Evolutionary conservation across 2,329 filamentous ascomycete genomes (phyloP).

Genomic region (Fusarium coffeatum): DNA sequence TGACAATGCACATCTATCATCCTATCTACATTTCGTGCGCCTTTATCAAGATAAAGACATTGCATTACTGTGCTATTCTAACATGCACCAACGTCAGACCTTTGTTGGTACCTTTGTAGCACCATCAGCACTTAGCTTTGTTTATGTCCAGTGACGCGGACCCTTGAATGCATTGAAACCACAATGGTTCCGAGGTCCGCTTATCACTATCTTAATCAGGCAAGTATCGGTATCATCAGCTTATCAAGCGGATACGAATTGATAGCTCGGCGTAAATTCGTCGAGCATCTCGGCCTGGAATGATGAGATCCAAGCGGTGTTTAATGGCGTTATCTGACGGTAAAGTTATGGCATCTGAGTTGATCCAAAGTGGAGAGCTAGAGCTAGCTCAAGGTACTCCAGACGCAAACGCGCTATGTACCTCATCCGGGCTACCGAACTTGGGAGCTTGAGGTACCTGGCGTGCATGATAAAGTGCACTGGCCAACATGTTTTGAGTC

Average conservation of each 20-base stretch:
- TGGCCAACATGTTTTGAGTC: slow-evolving; percentile 6
- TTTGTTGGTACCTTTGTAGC: background rate
- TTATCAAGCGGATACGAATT: slow-evolving; percentile 19
- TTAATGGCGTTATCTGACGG: slow-evolving; percentile 47
- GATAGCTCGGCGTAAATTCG: slow-evolving; percentile 5
- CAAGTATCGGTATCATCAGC: slow-evolving; percentile 5
- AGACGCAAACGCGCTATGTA: slow-evolving; percentile 26
- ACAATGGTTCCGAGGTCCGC: slow-evolving; percentile 20
- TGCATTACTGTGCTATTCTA: background rate
- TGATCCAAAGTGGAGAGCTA: slow-evolving; percentile 31
- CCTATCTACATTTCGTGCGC: background rate
- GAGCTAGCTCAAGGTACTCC: slow-evolving; percentile 16
- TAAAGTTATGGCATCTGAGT: slow-evolving; percentile 38
- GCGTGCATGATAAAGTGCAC: slow-evolving; percentile 26
- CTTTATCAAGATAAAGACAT: background rate
- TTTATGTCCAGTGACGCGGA: slow-evolving; percentile 1
- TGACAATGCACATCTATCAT: background rate
- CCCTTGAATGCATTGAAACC: slow-evolving; percentile 11
- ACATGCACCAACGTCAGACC: background rate
- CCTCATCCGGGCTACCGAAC: slow-evolving; percentile 25
- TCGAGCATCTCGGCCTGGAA: slow-evolving; percentile 29
- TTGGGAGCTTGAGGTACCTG: slow-evolving; percentile 21
- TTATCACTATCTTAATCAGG: slow-evolving; percentile 14
- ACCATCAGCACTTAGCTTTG: slow-evolving; percentile 9
- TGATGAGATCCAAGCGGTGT: slow-evolving; percentile 42